These are phyloP conservation scores for Thuja plicata DNA, from an alignment of 83 land plant species.

Conservation along the genomic window DNA sequence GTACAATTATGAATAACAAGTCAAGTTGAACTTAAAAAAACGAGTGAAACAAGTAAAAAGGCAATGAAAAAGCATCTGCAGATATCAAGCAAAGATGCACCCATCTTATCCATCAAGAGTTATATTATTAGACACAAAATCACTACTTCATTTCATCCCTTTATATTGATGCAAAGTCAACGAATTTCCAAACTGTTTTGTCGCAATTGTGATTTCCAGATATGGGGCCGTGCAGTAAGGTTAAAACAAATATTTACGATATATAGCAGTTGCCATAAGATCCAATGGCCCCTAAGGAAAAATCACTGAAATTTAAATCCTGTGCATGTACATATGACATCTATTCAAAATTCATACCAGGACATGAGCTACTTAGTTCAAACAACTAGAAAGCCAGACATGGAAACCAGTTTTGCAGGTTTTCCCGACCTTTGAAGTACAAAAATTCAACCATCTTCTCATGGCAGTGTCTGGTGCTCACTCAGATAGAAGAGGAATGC, in stretches of 20 bases:
- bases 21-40: not conserved
- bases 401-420: not conserved
- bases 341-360: not conserved
- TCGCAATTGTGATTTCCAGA: not conserved
- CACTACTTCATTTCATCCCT: not conserved
- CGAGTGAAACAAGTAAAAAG: not conserved
- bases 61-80: not conserved
- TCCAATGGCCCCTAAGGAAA: not conserved
- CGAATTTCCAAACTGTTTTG: not conserved
- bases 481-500: not conserved
- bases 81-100: not conserved
- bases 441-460: not conserved
- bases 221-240: not conserved
- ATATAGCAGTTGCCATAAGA: not conserved
- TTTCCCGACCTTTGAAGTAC: not conserved
- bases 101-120: not conserved
- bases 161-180: not conserved
- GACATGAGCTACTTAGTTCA: not conserved
- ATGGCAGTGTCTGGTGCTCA: not conserved
- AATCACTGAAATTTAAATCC: not conserved
- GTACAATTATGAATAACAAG: not conserved
- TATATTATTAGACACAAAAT: not conserved
- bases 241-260: not conserved
- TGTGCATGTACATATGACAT: not conserved
- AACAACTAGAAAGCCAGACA: not conserved